Evolutionary conservation across 805 yeast species (phyloP).

Genomic region (Zygotorulaspora chibaensis): DNA sequence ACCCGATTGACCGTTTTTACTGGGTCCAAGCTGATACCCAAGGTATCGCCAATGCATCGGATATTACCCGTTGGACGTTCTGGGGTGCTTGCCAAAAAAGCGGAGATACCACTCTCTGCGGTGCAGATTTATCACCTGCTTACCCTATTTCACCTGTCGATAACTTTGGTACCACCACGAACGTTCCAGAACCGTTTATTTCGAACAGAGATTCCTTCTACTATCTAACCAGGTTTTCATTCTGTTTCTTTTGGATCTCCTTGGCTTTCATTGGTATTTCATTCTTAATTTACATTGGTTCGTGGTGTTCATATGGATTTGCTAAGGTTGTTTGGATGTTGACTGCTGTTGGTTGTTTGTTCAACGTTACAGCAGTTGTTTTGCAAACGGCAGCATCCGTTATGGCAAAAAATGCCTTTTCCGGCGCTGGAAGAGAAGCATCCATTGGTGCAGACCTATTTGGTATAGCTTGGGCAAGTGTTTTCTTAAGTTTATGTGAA

Average conservation of each 20-base stretch:
- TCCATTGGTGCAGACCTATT: conserved; percentile 53
- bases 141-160: conserved; percentile 71
- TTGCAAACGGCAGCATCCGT: conserved; percentile 74
- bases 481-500: conserved; percentile 36
- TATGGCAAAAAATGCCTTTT: conserved; percentile 69
- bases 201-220: conserved; percentile 53
- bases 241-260: conserved; percentile 57
- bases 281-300: conserved; percentile 50
- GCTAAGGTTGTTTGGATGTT: conserved; percentile 53
- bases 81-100: conserved; percentile 61
- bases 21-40: conserved; percentile 71
- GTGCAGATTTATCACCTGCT: conserved; percentile 50
- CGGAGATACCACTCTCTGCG: conserved; percentile 20
- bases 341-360: conserved; percentile 47
- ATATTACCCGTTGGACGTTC: conserved; percentile 69
- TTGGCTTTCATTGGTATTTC: conserved; percentile 61
- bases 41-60: conserved; percentile 44
- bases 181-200: conserved; percentile 52
- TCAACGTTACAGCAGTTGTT: conserved; percentile 59
- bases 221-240: conserved; percentile 63
- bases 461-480: conserved; percentile 71
- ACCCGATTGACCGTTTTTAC: conserved; percentile 62
- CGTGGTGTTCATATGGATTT: conserved; percentile 52
- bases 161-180: conserved; percentile 53
- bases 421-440: conserved; percentile 40